phyloP scores from a whole-genome alignment of 225 moss, liverwort and hornwort species.

The Bryum argenteum region DNA sequence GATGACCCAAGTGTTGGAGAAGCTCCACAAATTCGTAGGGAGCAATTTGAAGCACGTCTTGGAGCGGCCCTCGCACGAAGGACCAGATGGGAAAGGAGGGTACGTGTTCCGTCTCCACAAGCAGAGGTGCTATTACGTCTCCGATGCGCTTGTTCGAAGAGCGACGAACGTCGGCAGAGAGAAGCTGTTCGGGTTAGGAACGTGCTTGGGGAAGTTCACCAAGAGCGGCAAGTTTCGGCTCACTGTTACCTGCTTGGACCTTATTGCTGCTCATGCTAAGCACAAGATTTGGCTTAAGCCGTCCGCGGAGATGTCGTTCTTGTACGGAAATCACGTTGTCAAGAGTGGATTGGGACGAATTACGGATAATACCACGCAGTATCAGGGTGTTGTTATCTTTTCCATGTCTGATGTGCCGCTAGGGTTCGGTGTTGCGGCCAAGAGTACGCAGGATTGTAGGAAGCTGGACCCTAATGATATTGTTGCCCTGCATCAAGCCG shows the following conservation, averaged over 20 bases:
- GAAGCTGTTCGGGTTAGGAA: constrained; percentile 72
- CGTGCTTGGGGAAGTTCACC: constrained; percentile 84
- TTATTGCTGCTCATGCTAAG: constrained; percentile 81
- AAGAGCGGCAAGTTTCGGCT: constrained; percentile 85
- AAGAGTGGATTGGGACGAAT: constrained; percentile 86
- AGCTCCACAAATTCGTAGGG: constrained; percentile 87
- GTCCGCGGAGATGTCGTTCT: constrained; percentile 80
- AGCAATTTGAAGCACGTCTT: constrained; percentile 73
- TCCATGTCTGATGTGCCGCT: constrained; percentile 88
- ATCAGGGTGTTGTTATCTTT: constrained; percentile 82
- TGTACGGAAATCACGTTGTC: constrained; percentile 79
- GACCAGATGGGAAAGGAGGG: constrained; percentile 66
- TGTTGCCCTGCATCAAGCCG: constrained; percentile 79
- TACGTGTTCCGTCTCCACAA: constrained; percentile 83
- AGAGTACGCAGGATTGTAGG: constrained; percentile 83
- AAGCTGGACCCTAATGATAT: constrained; percentile 90
- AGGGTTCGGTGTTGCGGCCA: constrained; percentile 86
- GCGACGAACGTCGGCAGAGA: constrained; percentile 80
- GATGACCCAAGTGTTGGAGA: constrained; percentile 80
- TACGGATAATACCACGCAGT: constrained; percentile 78
- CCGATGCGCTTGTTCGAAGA: constrained; percentile 70
- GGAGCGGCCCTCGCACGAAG: constrained; percentile 70
- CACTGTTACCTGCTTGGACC: constrained; percentile 73
- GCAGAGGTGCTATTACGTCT: constrained; percentile 77
- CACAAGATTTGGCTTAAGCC: constrained; percentile 90